phyloP scores from a whole-genome alignment of 202 grass and related monocot genomes.

The Elaeis oleifera region DNA sequence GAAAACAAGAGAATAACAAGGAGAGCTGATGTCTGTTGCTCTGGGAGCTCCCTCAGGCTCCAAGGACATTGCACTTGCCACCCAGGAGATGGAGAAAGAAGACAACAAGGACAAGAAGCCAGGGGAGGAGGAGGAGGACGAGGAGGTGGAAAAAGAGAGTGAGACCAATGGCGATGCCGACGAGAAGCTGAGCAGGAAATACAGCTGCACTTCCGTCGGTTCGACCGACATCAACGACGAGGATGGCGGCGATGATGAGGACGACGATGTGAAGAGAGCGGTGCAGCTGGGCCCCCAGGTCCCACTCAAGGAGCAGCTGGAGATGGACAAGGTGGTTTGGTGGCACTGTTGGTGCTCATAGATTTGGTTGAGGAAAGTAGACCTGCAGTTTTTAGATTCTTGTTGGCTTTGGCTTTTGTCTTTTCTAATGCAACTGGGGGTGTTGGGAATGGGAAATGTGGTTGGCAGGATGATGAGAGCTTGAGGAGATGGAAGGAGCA shows the following conservation, averaged over 20 bases:
- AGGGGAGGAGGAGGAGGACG: slow-evolving; percentile 22
- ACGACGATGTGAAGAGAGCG: slow-evolving; percentile 42
- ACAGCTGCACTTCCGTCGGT: slow-evolving; percentile 8
- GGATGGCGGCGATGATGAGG: slow-evolving; percentile 30
- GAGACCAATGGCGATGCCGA: not conserved
- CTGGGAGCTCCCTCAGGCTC: no score
- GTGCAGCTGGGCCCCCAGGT: slow-evolving; percentile 67
- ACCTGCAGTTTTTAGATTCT: no score
- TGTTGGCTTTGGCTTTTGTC: no score
- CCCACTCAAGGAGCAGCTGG: slow-evolving; percentile 96
- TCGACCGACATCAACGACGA: slow-evolving; percentile 17
- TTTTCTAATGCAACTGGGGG: not conserved
- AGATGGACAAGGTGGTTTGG: slow-evolving; percentile 68
- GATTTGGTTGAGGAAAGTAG: no score
- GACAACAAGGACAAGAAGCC: slow-evolving; percentile 43
- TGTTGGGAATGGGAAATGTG: not conserved
- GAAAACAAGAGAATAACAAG: no score
- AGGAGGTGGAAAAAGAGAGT: slow-evolving; percentile 10
- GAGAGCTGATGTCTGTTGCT: no score
- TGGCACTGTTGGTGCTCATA: no score
- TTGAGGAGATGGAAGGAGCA: slow-evolving; percentile 97
- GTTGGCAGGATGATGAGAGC: slow-evolving; percentile 81
- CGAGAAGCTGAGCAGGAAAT: not conserved
- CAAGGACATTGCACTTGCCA: no score
- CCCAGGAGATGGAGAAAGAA: not conserved